Evolutionary conservation across 2,329 filamentous ascomycete genomes (phyloP), one percentile per base, ranked within the genome.

Genomic region (Geoglossum cookeanum): DNA sequence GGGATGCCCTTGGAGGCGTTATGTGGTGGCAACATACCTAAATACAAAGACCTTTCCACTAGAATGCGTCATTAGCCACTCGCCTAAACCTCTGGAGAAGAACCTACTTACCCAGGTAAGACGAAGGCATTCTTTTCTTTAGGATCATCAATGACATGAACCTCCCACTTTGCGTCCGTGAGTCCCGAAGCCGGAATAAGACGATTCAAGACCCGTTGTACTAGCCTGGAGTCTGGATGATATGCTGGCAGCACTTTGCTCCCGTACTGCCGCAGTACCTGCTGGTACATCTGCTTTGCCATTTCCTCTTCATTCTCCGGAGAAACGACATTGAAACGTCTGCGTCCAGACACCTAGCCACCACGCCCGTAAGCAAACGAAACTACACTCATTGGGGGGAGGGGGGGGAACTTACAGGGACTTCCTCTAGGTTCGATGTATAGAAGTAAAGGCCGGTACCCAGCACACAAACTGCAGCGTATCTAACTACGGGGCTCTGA

Each of bases 251-350:
- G 67, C 35, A 83, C 71, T 42, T 65, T 65, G 0, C 69, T 69
- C 3, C 66, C 63, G 58, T 72, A 77, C 58, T 77, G 61, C 53
- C 71, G 63, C 56, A 79, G 65, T 0, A 76, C 68, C 61, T 77
- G 66, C 2, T 71, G 63, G 61, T 79, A 79, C 42, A 69, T 69
- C 53, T 70, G 61, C 58, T 74, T 66, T n/a, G 74, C 75, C 35
- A 78, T 69, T 56, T 70, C 65, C 54, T 76, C 74, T 56, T 87
- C 80, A 4, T 73, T 67, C 27, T 73, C 72, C 5, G 79, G 72
- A 39, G 72, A 72, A 60, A 81, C 77, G 65, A 80, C 78, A 67
- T 89, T 90, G 76, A 91, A 91, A 39, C 86, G 77, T 63, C 74
- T 74, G 7, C 87, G 78, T 0, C 84, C 83, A 4, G 81, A 84